Evolutionary conservation across 345 rosid species (phyloP), one percentile per base, ranked within the genome.

Genomic region (Gossypium bickii): DNA sequence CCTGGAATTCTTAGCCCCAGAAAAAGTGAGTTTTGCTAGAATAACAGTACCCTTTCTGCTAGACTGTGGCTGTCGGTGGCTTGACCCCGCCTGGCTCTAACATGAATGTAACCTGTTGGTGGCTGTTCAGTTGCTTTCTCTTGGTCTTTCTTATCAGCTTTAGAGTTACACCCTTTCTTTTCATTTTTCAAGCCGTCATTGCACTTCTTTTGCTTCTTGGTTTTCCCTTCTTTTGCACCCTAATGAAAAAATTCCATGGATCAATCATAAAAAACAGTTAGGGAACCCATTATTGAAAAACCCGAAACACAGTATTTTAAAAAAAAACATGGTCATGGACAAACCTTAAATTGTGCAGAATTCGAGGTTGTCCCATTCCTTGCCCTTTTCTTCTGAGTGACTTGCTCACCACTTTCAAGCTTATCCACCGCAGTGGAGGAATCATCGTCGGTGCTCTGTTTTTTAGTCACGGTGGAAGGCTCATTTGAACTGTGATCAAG

Each of bases 1-100:
- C 6, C 7, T 34, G 41, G 41, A 6, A 34, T 34, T 34, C 41
- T 34, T 34, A 34, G 41, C 41, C 41, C 41, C 7, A 34, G 41
- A 34, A 34, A 34, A 34, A 34, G 41, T 34, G 41, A 34, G 41
- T 34, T 34, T 34, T 34, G 41, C 41, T 34, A 34, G 7, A 34
- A 5, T 34, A 34, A 34, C 41, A 4, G 41, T 57, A 91, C 97
- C 90, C 97, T 89, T 72, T 91, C 97, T 41, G 96, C 96, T 62
- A 88, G 82, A 79, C 91, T 88, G 89, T 87, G 91, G 83, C 91
- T 87, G 66, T 88, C 91, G 55, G 85, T 91, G 69, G 97, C 97
- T 81, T 91, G 92, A 72, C 97, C 97, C 78, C 97, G 85, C 75
- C 97, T 86, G 34, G 97, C 97, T 79, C 97, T 84, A 44, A 91